Evolutionary conservation across 176 grass and related monocot genomes (phyloP).

Genomic region (Zea mays): Zm-B73-REFERENCE-NAM-5.0 NC_050099.1:168035001-168035500

Average conservation of each 20-base stretch:
- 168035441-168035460: conserved; percentile 8
- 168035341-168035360: background rate
- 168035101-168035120: conserved; percentile 55
- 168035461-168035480: background rate
- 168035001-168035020: background rate
- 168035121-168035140: conserved; percentile 45
- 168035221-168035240: background rate
- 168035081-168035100: conserved; percentile 54
- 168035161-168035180: conserved; percentile 7
- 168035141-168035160: conserved; percentile 30
- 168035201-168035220: background rate
- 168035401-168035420: conserved; percentile 17
- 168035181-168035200: conserved; percentile 2
- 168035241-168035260: conserved; percentile 27
- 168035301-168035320: conserved; percentile 4
- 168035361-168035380: conserved; percentile 31
- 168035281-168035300: background rate
- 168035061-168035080: conserved; percentile 59
- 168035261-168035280: background rate
- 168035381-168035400: conserved; percentile 14
- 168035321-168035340: conserved; percentile 18
- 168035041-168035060: conserved; percentile 54
- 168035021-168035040: conserved; percentile 28
- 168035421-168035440: conserved; percentile 2
- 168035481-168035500: background rate